Conservation (phyloP, 2,329 filamentous ascomycete species). For the Colletotrichum plurivorum region DNA sequence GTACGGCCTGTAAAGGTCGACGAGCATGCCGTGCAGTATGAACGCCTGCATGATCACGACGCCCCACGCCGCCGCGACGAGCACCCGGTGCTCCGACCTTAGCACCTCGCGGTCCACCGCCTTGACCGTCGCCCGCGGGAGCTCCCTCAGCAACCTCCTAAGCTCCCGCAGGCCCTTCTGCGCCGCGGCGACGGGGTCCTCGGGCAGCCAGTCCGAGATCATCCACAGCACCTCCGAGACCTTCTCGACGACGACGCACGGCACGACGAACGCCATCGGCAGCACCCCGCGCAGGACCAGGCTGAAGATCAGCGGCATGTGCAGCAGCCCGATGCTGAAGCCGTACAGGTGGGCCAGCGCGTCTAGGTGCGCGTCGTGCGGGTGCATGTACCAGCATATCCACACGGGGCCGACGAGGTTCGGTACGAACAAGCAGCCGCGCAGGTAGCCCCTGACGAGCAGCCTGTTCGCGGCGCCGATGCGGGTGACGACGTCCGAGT, state of each 20-base stretch:
- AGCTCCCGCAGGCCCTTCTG: conserved; percentile 4
- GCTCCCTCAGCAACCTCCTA: background rate
- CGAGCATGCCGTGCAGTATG: conserved; percentile 41
- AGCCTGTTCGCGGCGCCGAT: conserved; percentile 8
- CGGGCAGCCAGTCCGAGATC: background rate
- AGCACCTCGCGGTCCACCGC: conserved; percentile 15
- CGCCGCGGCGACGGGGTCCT: background rate
- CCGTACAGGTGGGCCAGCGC: conserved; percentile 30
- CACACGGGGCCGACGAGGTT: conserved; percentile 29
- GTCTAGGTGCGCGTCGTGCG: conserved; percentile 5
- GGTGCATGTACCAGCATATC: background rate
- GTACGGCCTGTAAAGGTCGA: conserved; percentile 2
- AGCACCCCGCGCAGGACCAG: background rate
- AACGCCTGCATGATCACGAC: conserved; percentile 40
- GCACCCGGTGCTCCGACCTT: conserved; percentile 5
- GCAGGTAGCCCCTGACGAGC: conserved; percentile 31
- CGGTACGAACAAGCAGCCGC: conserved; percentile 25
- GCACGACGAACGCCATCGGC: background rate
- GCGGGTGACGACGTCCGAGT: background rate
- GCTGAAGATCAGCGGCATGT: conserved; percentile 12
- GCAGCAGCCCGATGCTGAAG: conserved; percentile 26
- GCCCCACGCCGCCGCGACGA: conserved; percentile 21
- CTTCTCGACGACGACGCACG: background rate
- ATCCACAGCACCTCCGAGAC: background rate
- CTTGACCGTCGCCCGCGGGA: background rate